A percentile compares a stretch with the other conserved stretches of the same genome.
phyloP scores from a whole-genome alignment of 2,329 filamentous ascomycete species.

The Alternaria hordeiaustralica region DNA sequence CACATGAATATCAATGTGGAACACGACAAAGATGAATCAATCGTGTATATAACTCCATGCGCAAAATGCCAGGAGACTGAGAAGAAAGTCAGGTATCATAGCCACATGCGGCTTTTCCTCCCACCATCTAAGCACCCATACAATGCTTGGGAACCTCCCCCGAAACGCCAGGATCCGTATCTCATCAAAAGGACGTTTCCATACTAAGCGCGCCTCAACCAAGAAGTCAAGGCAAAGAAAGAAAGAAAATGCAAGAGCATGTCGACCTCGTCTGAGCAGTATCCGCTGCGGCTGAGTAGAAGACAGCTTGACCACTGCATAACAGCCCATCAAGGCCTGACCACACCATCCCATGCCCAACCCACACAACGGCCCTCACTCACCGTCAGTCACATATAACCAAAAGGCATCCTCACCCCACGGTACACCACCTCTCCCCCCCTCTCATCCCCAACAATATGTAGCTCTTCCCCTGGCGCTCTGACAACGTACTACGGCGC shows the following conservation, averaged over 20 bases:
- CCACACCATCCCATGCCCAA: neutral
- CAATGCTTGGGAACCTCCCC: neutral
- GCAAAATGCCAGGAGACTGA: neutral
- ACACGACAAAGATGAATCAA: neutral
- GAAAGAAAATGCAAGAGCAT: neutral
- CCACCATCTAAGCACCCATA: neutral
- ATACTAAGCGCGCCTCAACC: neutral
- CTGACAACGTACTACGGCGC: constrained; percentile 61
- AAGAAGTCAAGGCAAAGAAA: neutral
- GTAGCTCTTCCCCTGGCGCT: neutral
- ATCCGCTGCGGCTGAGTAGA: neutral
- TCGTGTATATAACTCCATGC: neutral
- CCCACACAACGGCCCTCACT: neutral
- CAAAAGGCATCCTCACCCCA: neutral
- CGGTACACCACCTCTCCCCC: neutral
- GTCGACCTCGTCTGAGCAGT: neutral
- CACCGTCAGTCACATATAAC: neutral
- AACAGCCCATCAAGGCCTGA: neutral
- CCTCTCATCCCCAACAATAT: neutral
- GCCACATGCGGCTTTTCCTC: neutral
- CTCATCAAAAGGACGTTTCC: neutral
- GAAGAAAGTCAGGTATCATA: constrained; percentile 8
- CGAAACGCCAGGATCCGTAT: constrained; percentile 7
- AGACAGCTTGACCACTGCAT: too few species aligned
- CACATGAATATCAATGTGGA: neutral